Evolutionary conservation across 768 basidiomycete genomes (phyloP), one percentile per base, ranked within the genome.

Genomic region (Suillus discolor): DNA sequence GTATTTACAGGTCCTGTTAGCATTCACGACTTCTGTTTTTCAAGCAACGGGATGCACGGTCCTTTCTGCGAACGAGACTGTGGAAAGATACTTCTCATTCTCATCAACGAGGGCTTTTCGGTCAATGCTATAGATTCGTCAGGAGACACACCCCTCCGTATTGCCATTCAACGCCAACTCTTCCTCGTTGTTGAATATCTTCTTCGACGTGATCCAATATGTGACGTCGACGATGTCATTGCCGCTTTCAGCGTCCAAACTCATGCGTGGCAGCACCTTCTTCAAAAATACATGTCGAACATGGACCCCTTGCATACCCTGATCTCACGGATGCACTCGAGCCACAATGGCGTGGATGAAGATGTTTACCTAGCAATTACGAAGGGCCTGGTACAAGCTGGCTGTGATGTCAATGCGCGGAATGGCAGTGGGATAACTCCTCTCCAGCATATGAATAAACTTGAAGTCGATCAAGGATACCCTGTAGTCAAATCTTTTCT

Each of bases 401-500:
- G 71, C 1, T 62, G 71, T 9, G 39, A 67, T 18, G 68, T 66
- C 2, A 64, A 64, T 38, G 3, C 12, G 4, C 4, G 15, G 15
- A 36, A 53, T 36, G 3, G 18, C 1, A 4, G 34, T 0, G 62
- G 64, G 0, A 44, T 51, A 13, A 62, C 68, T 16, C 31, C 68
- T 9, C 57, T 72, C 9, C 41, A 70, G 54, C 11, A 55, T 6
- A 55, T 55, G 54, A 12, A 4, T 20, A 55, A 11, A 34, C 54
- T 55, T 34, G 31, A 34, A 55, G 18, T 55, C 1, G 54, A 55
- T 34, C 31, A 0, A 34, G 11, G 31, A 55, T 55, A 55, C 18
- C 54, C 31, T 34, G 5, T 18, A 12, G 20, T 55, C 18, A 55
- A 18, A 12, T 0, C 20, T 12, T 55, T 55, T 55, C 31, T 55